Evolutionary conservation across 1,284 basidiomycete genomes (phyloP), one percentile per base, ranked within the genome.

Genomic region (Sporisorium exsertum): DNA sequence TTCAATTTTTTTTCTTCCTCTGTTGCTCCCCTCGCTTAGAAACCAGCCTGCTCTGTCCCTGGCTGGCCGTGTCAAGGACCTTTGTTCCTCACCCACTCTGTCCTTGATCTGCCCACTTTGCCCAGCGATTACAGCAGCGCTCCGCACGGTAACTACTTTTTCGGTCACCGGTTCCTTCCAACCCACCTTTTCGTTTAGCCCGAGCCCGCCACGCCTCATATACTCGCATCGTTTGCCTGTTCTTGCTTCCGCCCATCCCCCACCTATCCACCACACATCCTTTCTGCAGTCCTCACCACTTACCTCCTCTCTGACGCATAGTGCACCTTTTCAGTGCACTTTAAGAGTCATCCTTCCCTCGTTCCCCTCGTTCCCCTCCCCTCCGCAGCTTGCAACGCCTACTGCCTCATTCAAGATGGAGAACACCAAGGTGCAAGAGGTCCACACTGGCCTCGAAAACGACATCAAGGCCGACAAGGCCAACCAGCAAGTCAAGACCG

Each of bases 381-480:
- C 33, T 16, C 4, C 29, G 16, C 40, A 40, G 22, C 58, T 46
- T 15, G 37, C 37, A 40, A 16, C n/a, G 18, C 13, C 20, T 47
- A 37, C 58, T 54, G 43, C 55, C 50, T 8, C 29, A 32, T 52
- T n/a, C 57, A 64, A 50, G 43, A 72, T 65, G 64, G 63, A 62
- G 45, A 55, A 72, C 51, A 61, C 46, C 47, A 65, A 64, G 46
- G 45, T 58, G 42, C 57, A 64, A 47, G 58, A 64, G 27, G 61
- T 58, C 63, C 62, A 72, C 50, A n/a, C 53, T 26, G 56, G 47
- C 62, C 52, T 50, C 46, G 53, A 64, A 27, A 20, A 55, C 54
- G 62, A 58, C 33, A 27, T 57, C 63, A 71, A 67, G 52, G 64
- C 47, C 45, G 64, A 66, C 22, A 62, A 65, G 49, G 32, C 55